Percentiles rank a stretch among this genome's conserved stretches.
Evolutionary conservation across 2,329 filamentous ascomycete species (phyloP).

Genomic region (Monosporascus sp.): DNA sequence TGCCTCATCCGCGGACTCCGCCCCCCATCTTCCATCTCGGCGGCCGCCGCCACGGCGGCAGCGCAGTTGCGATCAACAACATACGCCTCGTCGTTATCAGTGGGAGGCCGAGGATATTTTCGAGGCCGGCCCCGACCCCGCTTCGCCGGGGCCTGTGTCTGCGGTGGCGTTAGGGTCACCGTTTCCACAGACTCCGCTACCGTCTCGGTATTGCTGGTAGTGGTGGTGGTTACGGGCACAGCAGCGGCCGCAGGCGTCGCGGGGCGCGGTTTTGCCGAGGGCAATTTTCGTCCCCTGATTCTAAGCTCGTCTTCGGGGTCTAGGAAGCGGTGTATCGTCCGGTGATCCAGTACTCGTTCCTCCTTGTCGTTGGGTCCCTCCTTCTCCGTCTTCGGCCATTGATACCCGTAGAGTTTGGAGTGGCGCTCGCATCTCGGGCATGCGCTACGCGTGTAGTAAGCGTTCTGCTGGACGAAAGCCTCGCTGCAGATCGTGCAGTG

Average conservation of each 20-base stretch:
- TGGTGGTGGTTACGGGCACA: not conserved
- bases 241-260: not conserved
- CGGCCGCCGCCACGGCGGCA: not conserved
- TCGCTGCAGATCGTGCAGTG: slow-evolving; percentile 78
- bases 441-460: slow-evolving; percentile 77
- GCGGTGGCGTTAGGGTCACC: not conserved
- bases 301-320: slow-evolving; percentile 61
- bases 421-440: slow-evolving; percentile 94
- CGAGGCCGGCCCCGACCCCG: slow-evolving; percentile 18
- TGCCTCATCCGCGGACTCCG: slow-evolving; percentile 16
- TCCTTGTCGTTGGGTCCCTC: slow-evolving; percentile 69
- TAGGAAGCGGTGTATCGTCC: slow-evolving; percentile 81
- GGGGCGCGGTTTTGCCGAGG: slow-evolving; percentile 1
- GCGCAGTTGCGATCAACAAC: not conserved
- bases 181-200: not conserved
- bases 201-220: not conserved
- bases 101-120: slow-evolving; percentile 6
- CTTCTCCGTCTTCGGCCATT: slow-evolving; percentile 92
- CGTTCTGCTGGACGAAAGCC: slow-evolving; percentile 82
- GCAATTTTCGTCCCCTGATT: slow-evolving; percentile 36
- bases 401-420: slow-evolving; percentile 88
- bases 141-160: slow-evolving; percentile 10
- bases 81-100: not conserved
- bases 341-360: slow-evolving; percentile 71
- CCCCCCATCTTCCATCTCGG: slow-evolving; percentile 11